Percentiles rank a stretch among this genome's conserved stretches.
Conservation (phyloP, 805 yeast genomes). For the Hagleromyces aurorensis region DNA sequence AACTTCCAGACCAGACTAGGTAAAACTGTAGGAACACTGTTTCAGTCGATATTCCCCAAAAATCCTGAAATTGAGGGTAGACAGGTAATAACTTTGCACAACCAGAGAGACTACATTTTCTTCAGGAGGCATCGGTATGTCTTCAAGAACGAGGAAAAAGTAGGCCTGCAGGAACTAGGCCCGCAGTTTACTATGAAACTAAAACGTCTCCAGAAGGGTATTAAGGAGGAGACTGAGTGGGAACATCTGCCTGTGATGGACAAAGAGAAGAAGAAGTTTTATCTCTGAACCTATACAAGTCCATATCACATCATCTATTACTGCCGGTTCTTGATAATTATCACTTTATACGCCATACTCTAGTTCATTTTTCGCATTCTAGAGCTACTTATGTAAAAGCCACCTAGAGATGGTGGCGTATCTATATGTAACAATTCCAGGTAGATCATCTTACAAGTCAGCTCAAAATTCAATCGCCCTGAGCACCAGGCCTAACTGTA, state of each 20-base stretch:
- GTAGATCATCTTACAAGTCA: too few species aligned
- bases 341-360: too few species aligned
- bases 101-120: conserved; percentile 91
- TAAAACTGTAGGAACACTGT: conserved; percentile 83
- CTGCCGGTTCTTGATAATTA: background rate
- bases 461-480: too few species aligned
- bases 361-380: too few species aligned
- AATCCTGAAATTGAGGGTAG: conserved; percentile 92
- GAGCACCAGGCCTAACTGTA: too few species aligned
- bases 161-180: conserved; percentile 92
- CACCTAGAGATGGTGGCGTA: too few species aligned
- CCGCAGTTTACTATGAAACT: conserved; percentile 91
- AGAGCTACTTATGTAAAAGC: too few species aligned
- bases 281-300: conserved; percentile 40
- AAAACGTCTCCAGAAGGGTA: conserved; percentile 84
- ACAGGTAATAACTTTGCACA: conserved; percentile 91
- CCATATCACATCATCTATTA: background rate
- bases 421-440: too few species aligned
- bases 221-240: conserved; percentile 91
- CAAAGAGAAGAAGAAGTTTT: conserved; percentile 87
- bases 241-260: conserved; percentile 96
- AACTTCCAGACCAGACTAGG: conserved; percentile 91
- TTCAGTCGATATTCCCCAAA: conserved; percentile 88
- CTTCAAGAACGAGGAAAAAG: conserved; percentile 82
- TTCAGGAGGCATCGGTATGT: conserved; percentile 92